phyloP scores from a whole-genome alignment of 129 eudicot species.

The Tagetes patula region DNA sequence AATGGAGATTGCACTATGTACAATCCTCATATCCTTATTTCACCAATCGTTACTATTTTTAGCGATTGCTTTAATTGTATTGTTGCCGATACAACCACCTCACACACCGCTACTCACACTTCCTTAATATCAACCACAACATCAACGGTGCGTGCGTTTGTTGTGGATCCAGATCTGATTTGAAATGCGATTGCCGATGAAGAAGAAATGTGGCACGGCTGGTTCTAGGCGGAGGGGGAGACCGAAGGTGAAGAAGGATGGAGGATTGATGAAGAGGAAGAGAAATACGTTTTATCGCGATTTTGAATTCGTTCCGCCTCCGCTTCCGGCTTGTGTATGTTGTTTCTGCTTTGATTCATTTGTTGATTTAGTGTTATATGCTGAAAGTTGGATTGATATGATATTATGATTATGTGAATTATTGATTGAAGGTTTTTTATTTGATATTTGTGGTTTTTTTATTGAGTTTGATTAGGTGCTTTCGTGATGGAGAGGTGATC shows the following conservation, averaged over 20 bases:
- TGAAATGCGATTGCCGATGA: conserved; percentile 9
- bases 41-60: conserved; percentile 34
- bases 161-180: neutral
- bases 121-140: neutral
- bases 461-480: neutral
- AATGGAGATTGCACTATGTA: conserved; percentile 40
- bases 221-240: conserved; percentile 22
- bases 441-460: neutral
- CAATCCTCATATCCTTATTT: conserved; percentile 39
- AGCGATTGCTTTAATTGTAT: conserved; percentile 15
- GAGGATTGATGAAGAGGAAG: conserved; percentile 5
- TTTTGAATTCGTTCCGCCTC: conserved; percentile 33
- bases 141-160: neutral
- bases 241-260: conserved; percentile 12
- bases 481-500: neutral
- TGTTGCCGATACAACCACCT: conserved; percentile 22
- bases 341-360: too few relatives aligned
- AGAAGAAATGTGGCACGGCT: conserved; percentile 12
- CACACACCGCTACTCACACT: conserved; percentile 25
- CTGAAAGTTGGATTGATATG: too few relatives aligned
- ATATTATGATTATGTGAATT: neutral
- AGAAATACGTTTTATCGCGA: neutral
- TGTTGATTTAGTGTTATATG: too few relatives aligned
- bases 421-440: neutral
- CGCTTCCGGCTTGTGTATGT: conserved; percentile 31